A percentile compares a stretch with the other conserved stretches of the same genome.
Evolutionary conservation across 2,329 filamentous ascomycete species (phyloP).

Genomic region (Phialophora macrospora): DNA sequence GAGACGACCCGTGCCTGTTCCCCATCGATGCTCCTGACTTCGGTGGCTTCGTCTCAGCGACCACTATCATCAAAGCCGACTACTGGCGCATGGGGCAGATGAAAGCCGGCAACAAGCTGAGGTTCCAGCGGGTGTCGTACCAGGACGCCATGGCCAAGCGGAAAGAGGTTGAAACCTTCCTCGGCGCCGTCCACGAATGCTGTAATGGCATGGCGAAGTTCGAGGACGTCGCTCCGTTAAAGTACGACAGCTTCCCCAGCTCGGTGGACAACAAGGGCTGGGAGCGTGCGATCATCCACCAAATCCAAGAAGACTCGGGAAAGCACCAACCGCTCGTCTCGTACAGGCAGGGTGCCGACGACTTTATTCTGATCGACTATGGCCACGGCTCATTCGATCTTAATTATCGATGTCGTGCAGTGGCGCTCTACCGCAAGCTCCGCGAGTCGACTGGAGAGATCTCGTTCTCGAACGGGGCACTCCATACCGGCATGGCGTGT

Average conservation of each 20-base stretch:
- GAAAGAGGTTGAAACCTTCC: slow-evolving; percentile 51
- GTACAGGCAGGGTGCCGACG: slow-evolving; percentile 54
- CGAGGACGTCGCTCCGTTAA: slow-evolving; percentile 43
- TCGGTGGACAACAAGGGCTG: slow-evolving; percentile 37
- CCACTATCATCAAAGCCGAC: slow-evolving; percentile 62
- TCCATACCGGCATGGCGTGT: slow-evolving; percentile 60
- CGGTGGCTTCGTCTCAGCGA: slow-evolving; percentile 63
- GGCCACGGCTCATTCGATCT: slow-evolving; percentile 62
- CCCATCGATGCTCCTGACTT: slow-evolving; percentile 64
- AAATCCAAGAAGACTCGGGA: slow-evolving; percentile 42
- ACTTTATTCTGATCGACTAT: slow-evolving; percentile 64
- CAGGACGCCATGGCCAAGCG: slow-evolving; percentile 56
- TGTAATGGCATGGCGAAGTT: slow-evolving; percentile 45
- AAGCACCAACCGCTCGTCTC: slow-evolving; percentile 47
- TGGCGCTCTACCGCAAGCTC: slow-evolving; percentile 58
- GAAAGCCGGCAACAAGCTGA: slow-evolving; percentile 62
- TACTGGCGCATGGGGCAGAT: slow-evolving; percentile 67
- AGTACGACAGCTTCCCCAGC: slow-evolving; percentile 37
- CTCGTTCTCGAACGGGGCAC: slow-evolving; percentile 45
- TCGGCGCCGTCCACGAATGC: slow-evolving; percentile 51
- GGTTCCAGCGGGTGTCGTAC: slow-evolving; percentile 58
- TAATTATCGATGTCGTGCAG: slow-evolving; percentile 62
- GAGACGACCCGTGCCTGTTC: slow-evolving; percentile 66
- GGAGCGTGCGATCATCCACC: slow-evolving; percentile 44
- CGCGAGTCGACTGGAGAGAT: slow-evolving; percentile 44